phyloP scores from a whole-genome alignment of 1,139 yeast species.

The Yamadazyma epiphylla region DNA sequence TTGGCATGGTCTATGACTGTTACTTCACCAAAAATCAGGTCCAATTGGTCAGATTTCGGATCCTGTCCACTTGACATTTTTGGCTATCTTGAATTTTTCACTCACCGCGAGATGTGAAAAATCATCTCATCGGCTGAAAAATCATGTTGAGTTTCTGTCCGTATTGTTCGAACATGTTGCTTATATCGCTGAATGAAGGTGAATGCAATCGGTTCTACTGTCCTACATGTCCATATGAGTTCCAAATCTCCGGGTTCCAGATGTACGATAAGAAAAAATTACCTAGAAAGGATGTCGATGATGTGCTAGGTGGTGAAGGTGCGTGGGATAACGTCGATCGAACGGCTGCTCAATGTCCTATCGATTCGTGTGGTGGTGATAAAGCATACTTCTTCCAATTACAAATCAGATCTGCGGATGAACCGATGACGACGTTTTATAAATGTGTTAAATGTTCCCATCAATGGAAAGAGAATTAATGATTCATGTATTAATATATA shows the following conservation, averaged over 20 bases:
- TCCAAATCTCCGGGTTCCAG: constrained; percentile 77
- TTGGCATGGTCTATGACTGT: no score
- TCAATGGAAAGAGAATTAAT: constrained; percentile 97
- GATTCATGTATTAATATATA: no score
- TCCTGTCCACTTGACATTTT: not conserved
- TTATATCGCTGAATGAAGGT: constrained; percentile 35
- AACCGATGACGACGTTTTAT: constrained; percentile 94
- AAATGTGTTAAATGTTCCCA: constrained; percentile 90
- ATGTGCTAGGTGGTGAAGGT: constrained; percentile 94
- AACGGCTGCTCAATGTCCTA: constrained; percentile 84
- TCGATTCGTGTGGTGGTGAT: constrained; percentile 78
- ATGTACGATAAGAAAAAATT: constrained; percentile 81
- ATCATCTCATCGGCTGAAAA: constrained; percentile 3
- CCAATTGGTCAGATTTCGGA: no score
- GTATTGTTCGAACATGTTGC: constrained; percentile 84
- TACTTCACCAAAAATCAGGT: no score
- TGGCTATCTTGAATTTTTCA: not conserved
- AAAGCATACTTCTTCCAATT: constrained; percentile 96
- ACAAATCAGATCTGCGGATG: constrained; percentile 90
- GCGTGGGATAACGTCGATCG: constrained; percentile 99
- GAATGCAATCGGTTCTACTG: constrained; percentile 65
- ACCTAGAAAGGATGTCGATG: constrained; percentile 89
- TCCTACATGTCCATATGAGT: constrained; percentile 92
- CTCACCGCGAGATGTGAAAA: no score
- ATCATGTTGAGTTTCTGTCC: constrained; percentile 91